phyloP scores from a whole-genome alignment of 805 yeast species.

The Ogataea populi-albae region DNA sequence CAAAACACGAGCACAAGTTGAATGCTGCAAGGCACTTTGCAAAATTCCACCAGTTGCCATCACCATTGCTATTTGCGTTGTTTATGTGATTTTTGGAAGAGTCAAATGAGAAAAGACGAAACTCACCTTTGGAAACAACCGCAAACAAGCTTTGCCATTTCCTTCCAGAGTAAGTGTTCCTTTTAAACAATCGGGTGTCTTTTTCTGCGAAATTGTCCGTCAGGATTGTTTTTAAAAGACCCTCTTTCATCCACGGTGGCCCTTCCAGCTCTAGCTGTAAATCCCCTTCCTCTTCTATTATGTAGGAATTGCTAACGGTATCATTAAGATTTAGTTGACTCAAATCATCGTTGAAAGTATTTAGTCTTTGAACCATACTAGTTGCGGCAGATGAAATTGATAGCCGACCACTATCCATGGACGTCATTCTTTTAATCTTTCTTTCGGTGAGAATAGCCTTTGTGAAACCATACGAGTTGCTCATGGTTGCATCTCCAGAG shows the following conservation, averaged over 20 bases:
- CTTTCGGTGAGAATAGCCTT: conserved; percentile 26
- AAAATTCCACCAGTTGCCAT: conserved; percentile 67
- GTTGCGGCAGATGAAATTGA: conserved; percentile 14
- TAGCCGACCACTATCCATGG: conserved; percentile 17
- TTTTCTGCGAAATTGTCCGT: conserved; percentile 11
- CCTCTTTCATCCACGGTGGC: conserved; percentile 78
- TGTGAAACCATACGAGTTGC: conserved; percentile 26
- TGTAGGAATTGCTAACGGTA: conserved; percentile 1
- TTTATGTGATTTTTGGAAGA: conserved; percentile 11
- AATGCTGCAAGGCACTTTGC: conserved; percentile 56
- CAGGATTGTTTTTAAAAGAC: conserved; percentile 43
- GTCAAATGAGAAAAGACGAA: conserved; percentile 54
- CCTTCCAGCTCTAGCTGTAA: conserved; percentile 63
- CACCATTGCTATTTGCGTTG: conserved; percentile 29
- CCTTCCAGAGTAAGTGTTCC: conserved; percentile 6
- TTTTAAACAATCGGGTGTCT: conserved; percentile 2
- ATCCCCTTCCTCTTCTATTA: conserved; percentile 47
- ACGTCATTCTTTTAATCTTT: conserved; percentile 19
- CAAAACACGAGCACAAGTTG: conserved; percentile 51
- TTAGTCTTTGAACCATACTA: conserved; percentile 11
- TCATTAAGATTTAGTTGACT: conserved; percentile 10
- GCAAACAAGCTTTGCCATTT: conserved; percentile 53
- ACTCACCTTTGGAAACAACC: conserved; percentile 67
- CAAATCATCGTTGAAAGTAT: conserved; percentile 10
- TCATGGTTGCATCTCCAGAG: background rate